Evolutionary conservation across 1,284 basidiomycete genomes (phyloP).

Genomic region (Coniferiporia weirii): DNA sequence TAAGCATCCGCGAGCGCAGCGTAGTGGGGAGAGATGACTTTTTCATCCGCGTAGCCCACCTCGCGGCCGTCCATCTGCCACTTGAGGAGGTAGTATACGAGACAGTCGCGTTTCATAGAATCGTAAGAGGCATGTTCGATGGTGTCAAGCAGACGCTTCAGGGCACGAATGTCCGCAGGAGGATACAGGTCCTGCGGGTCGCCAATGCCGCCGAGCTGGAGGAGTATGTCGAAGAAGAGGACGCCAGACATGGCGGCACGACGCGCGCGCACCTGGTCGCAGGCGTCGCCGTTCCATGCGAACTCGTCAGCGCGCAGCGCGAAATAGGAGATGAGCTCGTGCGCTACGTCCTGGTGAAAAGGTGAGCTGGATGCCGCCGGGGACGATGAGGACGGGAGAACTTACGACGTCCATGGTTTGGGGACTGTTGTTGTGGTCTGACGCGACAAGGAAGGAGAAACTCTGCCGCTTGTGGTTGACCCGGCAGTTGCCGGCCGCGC

Average conservation of each 20-base stretch:
- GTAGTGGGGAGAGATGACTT: slow-evolving; percentile 68
- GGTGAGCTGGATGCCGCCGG: neutral
- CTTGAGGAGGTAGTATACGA: slow-evolving; percentile 73
- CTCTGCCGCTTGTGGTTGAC: neutral
- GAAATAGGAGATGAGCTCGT: slow-evolving; percentile 17
- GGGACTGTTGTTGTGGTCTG: neutral
- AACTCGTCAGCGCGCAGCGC: slow-evolving; percentile 21
- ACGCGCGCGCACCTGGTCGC: slow-evolving; percentile 52
- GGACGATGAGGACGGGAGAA: neutral
- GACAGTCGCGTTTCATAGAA: slow-evolving; percentile 67
- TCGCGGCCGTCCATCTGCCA: slow-evolving; percentile 66
- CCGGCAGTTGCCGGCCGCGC: no score
- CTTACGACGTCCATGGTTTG: slow-evolving; percentile 9
- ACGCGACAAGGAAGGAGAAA: neutral
- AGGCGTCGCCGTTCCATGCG: slow-evolving; percentile 41
- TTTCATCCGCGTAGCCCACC: slow-evolving; percentile 45
- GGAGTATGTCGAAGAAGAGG: slow-evolving; percentile 70
- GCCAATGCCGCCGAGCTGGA: slow-evolving; percentile 56
- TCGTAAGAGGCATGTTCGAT: slow-evolving; percentile 64
- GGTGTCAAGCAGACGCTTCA: slow-evolving; percentile 51
- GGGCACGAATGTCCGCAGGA: slow-evolving; percentile 47
- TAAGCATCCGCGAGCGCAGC: slow-evolving; percentile 69
- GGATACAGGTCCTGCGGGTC: slow-evolving; percentile 59
- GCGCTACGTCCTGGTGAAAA: neutral
- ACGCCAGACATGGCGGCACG: slow-evolving; percentile 55